phyloP scores from a whole-genome alignment of 257 asterid species.

The Pogostemon cablin region DNA sequence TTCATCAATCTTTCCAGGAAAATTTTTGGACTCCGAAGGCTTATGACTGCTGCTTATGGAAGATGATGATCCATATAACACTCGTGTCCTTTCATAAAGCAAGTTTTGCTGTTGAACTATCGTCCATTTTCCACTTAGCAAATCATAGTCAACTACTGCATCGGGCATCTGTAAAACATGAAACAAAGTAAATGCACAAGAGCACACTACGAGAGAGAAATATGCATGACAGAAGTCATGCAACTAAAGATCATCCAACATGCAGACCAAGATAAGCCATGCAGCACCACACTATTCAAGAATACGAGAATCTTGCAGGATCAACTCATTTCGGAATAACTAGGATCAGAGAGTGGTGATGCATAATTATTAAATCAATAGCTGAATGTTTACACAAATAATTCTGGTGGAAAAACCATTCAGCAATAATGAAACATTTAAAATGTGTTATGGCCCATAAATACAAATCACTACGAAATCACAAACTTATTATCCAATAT shows the following conservation, averaged over 20 bases:
- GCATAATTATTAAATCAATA: not conserved
- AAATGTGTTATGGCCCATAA: not conserved
- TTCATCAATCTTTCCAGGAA: constrained; percentile 34
- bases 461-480: constrained; percentile 4
- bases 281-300: not conserved
- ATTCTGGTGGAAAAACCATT: not conserved
- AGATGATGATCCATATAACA: constrained; percentile 73
- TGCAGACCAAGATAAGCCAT: not conserved
- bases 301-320: no score
- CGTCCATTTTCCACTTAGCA: constrained; percentile 73
- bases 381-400: not conserved
- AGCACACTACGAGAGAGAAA: not conserved
- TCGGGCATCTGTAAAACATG: constrained; percentile 79
- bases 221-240: constrained; percentile 13
- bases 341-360: not conserved
- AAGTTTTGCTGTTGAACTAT: constrained; percentile 87
- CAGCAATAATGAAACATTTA: not conserved
- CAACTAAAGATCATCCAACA: constrained; percentile 13
- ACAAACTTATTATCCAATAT: not conserved
- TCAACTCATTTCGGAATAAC: not conserved
- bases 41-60: constrained; percentile 43
- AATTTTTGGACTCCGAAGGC: constrained; percentile 39
- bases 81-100: constrained; percentile 78
- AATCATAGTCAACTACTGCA: constrained; percentile 87
- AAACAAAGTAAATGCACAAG: constrained; percentile 18